Base-by-base conservation (phyloP, 345 rosid species). In the Litchi chinensis region DNA sequence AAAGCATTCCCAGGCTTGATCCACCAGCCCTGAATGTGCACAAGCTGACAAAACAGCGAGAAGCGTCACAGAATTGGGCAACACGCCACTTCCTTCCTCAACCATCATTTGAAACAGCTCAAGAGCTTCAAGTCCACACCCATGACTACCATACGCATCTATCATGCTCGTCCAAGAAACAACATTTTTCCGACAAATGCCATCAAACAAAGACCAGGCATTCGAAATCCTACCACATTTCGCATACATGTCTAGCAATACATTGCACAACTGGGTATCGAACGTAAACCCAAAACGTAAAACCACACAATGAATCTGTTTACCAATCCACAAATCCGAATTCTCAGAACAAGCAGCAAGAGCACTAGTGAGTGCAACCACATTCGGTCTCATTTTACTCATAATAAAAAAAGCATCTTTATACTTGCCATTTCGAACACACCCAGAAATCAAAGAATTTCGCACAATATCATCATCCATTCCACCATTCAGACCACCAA, bases 121-220 rank as follows among this genome's bases (percentile, higher is more conserved):
- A 71, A 94, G 82, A 9, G 93, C 97, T 63, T 87, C 88, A 63
- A 41, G 73, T 10, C 97, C 98, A 9, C 76, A 69, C 0, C 97
- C 97, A 1, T 92, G 89, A 68, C 83, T 91, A 57, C 94, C 92
- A 81, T 87, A 90, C 56, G 90, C 98, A 74, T 86, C 90, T 11
- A 94, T 91, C 94, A 92, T 84, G 82, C 91, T 89, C 64, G 95
- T 94, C 94, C 95, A 94, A 37, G 98, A 88, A 76, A 92, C 85
- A 40, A 92, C 94, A 67, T 78, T 84, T 87, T 79, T 94, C 11
- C 48, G 65, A 22, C 39, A 69, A 57, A 92, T 82, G 22, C 84
- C 26, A 37, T 80, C 87, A 77, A 94, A 94, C 70, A 89, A 0
- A 26, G 83, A 70, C 82, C 83, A 62, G 18, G 94, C 90, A 73